A percentile compares a stretch with the other conserved stretches of the same genome.
Conservation (phyloP, 2,329 filamentous ascomycete genomes). For the Lasiodiplodia sp. region DNA sequence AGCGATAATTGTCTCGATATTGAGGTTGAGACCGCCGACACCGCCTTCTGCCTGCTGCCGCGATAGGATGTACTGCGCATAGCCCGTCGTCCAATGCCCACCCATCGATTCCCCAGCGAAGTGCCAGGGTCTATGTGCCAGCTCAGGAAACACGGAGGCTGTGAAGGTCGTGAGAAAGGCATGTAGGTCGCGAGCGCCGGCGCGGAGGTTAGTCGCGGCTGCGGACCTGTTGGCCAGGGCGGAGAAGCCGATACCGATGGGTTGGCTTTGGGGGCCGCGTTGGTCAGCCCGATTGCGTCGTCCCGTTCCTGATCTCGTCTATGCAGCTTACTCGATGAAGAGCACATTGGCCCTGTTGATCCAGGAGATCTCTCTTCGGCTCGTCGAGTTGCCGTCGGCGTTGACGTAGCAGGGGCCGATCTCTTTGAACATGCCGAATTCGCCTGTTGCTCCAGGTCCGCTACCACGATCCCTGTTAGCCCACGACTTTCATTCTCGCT, state of each 20-base stretch:
- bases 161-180: neutral
- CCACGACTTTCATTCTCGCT: neutral
- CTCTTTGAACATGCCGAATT: conserved; percentile 8
- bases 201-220: neutral
- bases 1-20: neutral
- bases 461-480: neutral
- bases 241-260: conserved; percentile 14
- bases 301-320: neutral
- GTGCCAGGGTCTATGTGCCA: neutral
- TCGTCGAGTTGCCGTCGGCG: neutral
- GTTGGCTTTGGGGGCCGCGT: neutral
- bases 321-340: conserved; percentile 9
- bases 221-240: neutral
- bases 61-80: neutral
- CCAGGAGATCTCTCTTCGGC: neutral
- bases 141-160: neutral
- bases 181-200: neutral
- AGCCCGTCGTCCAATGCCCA: neutral
- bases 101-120: neutral
- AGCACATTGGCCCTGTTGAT: neutral
- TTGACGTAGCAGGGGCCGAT: neutral
- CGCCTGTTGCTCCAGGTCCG: neutral
- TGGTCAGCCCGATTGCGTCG: neutral
- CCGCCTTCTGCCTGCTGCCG: neutral
- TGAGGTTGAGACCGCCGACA: neutral